Evolutionary conservation across 345 rosid genomes (phyloP).

Genomic region (Gossypium arboreum): DNA sequence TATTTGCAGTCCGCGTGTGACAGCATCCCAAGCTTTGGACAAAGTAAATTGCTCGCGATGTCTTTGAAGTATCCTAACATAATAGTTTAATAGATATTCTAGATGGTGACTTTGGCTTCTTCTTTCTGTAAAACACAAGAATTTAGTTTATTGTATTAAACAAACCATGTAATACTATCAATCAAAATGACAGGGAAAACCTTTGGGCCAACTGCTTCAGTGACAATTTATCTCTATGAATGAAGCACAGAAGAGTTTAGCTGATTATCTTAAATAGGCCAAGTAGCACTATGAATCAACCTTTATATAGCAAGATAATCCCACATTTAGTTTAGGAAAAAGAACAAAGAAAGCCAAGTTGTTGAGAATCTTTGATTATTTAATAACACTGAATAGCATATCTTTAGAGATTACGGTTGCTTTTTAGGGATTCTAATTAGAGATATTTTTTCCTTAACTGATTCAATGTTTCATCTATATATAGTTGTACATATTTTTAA

Average conservation of each 20-base stretch:
- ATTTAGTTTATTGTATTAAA: neutral
- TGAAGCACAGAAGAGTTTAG: neutral
- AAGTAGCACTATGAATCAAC: neutral
- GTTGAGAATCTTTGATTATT: no score
- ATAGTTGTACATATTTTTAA: no score
- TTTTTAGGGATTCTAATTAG: no score
- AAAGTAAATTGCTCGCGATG: slow-evolving; percentile 54
- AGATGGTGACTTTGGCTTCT: slow-evolving; percentile 65
- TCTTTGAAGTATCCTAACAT: slow-evolving; percentile 65
- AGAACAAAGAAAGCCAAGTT: neutral
- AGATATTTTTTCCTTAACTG: no score
- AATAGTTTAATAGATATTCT: slow-evolving; percentile 52
- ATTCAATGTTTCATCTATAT: no score
- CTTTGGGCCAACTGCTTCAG: neutral
- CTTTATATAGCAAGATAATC: neutral
- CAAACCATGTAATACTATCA: neutral
- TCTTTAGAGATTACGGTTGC: no score
- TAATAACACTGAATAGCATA: no score
- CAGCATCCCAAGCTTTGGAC: slow-evolving; percentile 66
- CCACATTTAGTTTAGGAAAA: neutral
- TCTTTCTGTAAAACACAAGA: slow-evolving; percentile 51
- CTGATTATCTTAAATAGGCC: neutral
- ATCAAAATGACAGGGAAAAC: neutral
- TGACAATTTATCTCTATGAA: neutral
- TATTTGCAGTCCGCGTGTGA: slow-evolving; percentile 62